These are phyloP conservation scores for Nissolia schottii DNA, from an alignment of 306 rosid species.

Conservation along the genomic window DNA sequence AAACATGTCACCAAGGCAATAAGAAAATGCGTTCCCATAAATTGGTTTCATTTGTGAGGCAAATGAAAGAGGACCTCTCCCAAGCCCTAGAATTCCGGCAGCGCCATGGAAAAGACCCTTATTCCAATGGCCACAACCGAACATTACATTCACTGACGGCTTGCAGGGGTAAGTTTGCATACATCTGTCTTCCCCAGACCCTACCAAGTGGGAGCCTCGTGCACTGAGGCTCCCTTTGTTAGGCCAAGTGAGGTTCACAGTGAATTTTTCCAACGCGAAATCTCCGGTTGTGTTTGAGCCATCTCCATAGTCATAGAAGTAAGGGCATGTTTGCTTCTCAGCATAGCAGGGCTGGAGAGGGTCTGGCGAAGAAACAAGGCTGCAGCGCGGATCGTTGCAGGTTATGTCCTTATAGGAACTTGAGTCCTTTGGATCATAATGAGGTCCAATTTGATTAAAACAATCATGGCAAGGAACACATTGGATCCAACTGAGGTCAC, in stretches of 20 bases:
- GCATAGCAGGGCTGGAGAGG: slow-evolving; percentile 54
- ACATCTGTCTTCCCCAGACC: too few species aligned
- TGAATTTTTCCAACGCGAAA: slow-evolving; percentile 60
- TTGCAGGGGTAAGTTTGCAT: too few species aligned
- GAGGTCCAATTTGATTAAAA: slow-evolving; percentile 63
- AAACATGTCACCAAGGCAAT: slow-evolving; percentile 63
- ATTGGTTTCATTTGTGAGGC: slow-evolving; percentile 62
- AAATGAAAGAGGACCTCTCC: slow-evolving; percentile 73
- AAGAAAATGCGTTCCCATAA: slow-evolving; percentile 69
- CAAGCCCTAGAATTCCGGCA: slow-evolving; percentile 67
- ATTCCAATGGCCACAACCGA: slow-evolving; percentile 89
- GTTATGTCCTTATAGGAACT: slow-evolving; percentile 48
- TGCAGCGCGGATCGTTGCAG: slow-evolving; percentile 52
- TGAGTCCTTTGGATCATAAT: slow-evolving; percentile 58
- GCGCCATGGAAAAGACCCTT: slow-evolving; percentile 78
- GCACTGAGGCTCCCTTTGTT: slow-evolving; percentile 27
- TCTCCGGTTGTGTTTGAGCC: slow-evolving; percentile 83
- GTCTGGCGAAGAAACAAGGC: slow-evolving; percentile 54
- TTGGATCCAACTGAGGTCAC: slow-evolving; percentile 81
- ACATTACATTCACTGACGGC: slow-evolving; percentile 55
- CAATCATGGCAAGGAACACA: slow-evolving; percentile 72
- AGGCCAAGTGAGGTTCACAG: slow-evolving; percentile 48
- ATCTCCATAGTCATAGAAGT: slow-evolving; percentile 74
- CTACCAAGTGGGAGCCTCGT: too few species aligned
- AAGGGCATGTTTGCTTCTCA: slow-evolving; percentile 66